phyloP scores from a whole-genome alignment of 495 filamentous ascomycete species.

The Aspergillus nanangensis region DNA sequence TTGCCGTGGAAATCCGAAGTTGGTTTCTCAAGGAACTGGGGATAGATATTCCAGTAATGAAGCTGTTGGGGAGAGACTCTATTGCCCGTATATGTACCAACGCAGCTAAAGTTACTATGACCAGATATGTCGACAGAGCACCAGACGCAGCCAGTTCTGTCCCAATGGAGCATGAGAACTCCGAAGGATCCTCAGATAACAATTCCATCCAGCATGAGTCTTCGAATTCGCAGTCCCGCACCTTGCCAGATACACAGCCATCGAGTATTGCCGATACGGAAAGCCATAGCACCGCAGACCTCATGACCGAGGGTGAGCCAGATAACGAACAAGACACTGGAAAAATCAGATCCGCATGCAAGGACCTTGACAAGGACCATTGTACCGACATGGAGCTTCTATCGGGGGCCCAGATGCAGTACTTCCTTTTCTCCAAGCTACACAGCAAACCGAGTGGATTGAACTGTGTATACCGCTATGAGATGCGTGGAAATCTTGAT shows the following conservation, averaged over 20 bases:
- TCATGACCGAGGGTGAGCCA: too few relatives aligned
- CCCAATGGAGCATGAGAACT: background rate
- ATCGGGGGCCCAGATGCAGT: background rate
- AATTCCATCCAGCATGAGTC: background rate
- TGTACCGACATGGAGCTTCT: background rate
- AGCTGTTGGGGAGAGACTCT: background rate
- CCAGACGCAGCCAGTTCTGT: background rate
- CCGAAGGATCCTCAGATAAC: background rate
- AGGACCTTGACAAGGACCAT: background rate
- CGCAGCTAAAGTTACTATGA: background rate
- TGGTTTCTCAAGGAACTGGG: background rate
- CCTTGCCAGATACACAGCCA: too few relatives aligned
- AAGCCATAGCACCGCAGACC: too few relatives aligned
- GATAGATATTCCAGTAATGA: background rate
- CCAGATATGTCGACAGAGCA: background rate
- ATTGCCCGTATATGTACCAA: background rate
- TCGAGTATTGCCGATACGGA: too few relatives aligned
- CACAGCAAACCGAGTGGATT: background rate
- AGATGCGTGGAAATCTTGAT: background rate
- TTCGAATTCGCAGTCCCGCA: too few relatives aligned
- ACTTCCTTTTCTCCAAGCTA: background rate
- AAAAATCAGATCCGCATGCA: too few relatives aligned
- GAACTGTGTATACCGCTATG: background rate
- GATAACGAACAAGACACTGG: too few relatives aligned
- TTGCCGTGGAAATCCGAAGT: background rate